Percentiles rank a stretch among this genome's conserved stretches.
Evolutionary conservation across 1,139 yeast genomes (phyloP).

Genomic region (Suhomyces maxii): DNA sequence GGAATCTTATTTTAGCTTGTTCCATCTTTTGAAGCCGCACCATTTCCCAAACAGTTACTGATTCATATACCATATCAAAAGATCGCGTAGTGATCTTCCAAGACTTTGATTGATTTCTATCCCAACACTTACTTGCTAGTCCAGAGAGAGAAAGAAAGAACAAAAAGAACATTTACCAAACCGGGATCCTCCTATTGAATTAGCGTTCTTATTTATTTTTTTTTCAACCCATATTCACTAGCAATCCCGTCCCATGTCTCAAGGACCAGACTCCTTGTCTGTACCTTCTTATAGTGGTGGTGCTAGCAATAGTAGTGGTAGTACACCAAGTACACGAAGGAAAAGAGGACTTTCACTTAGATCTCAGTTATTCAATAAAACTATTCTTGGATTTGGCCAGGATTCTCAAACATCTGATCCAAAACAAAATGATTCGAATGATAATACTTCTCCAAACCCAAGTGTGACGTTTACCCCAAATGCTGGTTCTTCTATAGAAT

Average conservation of each 20-base stretch:
- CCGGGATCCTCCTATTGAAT: too few relatives aligned
- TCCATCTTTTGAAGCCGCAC: too few relatives aligned
- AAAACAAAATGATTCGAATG: background rate
- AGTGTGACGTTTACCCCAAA: conserved; percentile 4
- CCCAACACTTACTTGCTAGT: too few relatives aligned
- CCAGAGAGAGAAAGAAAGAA: too few relatives aligned
- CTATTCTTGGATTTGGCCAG: conserved; percentile 19
- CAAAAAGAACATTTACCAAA: too few relatives aligned
- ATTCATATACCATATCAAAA: too few relatives aligned
- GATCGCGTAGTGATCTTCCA: too few relatives aligned
- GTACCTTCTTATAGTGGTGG: background rate
- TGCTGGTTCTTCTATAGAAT: conserved; percentile 11
- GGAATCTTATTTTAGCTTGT: too few relatives aligned
- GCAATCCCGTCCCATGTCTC: background rate
- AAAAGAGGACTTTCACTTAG: conserved; percentile 74
- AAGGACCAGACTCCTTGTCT: conserved; percentile 1
- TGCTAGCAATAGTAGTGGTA: background rate
- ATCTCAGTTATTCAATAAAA: conserved; percentile 67
- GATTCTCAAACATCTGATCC: background rate
- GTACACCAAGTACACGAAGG: conserved; percentile 40
- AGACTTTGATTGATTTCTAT: too few relatives aligned
- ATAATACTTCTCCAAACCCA: background rate
- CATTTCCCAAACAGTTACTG: too few relatives aligned
- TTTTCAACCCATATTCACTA: too few relatives aligned
- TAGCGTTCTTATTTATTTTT: too few relatives aligned